Evolutionary conservation across 2,329 filamentous ascomycete genomes (phyloP).

Genomic region (Penicillium palitans): DNA sequence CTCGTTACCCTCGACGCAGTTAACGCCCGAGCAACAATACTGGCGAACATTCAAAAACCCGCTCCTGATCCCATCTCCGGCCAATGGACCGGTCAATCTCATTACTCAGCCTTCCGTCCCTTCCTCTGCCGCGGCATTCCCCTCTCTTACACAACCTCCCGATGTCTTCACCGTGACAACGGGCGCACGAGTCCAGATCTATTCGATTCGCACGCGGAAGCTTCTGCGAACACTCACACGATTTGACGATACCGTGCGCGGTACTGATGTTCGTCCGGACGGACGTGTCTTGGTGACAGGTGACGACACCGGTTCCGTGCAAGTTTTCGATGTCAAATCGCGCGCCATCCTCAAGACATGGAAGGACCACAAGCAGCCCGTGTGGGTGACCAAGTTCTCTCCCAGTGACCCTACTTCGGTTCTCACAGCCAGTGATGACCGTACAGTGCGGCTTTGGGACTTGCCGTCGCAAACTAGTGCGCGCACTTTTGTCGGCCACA

Average conservation of each 20-base stretch:
- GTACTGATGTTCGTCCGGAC: conserved; percentile 84
- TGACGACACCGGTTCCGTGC: conserved; percentile 86
- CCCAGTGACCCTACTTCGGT: conserved; percentile 80
- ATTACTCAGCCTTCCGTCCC: conserved; percentile 69
- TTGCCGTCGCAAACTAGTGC: conserved; percentile 75
- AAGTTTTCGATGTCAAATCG: conserved; percentile 90
- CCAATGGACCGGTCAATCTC: conserved; percentile 84
- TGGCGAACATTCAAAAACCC: conserved; percentile 95
- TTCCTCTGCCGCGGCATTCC: conserved; percentile 43
- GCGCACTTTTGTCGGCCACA: conserved; percentile 79
- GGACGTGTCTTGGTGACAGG: conserved; percentile 86
- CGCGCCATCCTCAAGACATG: conserved; percentile 93
- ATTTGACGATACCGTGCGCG: conserved; percentile 87
- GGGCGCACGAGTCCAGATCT: conserved; percentile 88
- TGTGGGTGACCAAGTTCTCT: conserved; percentile 91
- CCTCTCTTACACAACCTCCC: conserved; percentile 49
- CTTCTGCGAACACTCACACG: conserved; percentile 90
- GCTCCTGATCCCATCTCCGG: conserved; percentile 84
- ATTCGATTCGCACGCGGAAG: conserved; percentile 88
- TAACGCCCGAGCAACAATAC: conserved; percentile 91
- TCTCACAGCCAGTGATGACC: conserved; percentile 89
- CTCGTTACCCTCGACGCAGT: conserved; percentile 69
- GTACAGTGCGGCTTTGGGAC: conserved; percentile 92
- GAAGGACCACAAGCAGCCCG: conserved; percentile 89
- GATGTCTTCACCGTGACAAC: conserved; percentile 87